Conservation (phyloP, 2,329 filamentous ascomycete species). For the Fusarium solani-melongenae region DNA sequence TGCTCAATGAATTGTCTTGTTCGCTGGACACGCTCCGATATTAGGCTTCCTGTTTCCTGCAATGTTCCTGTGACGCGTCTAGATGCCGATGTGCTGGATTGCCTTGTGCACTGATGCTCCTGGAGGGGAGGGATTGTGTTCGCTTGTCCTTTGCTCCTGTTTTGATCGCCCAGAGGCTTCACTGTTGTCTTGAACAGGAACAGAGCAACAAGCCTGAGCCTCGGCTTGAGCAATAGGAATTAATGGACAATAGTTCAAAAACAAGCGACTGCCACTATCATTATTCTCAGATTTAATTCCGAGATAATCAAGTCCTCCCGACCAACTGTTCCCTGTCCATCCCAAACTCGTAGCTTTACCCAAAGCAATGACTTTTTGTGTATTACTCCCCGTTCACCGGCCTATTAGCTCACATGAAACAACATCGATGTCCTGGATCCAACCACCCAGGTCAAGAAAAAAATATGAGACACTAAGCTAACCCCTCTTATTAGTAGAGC, state of each 20-base stretch:
- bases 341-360: conserved; percentile 1
- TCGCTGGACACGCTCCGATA: conserved; percentile 29
- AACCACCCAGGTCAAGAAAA: too few species aligned
- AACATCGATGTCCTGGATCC: background rate
- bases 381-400: background rate
- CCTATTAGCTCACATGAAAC: background rate
- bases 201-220: background rate
- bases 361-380: background rate
- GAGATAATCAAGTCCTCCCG: background rate
- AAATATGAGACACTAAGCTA: too few species aligned
- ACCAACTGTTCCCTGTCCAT: background rate
- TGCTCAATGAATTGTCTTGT: conserved; percentile 39
- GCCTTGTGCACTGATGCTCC: background rate
- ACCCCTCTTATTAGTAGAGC: too few species aligned
- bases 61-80: conserved; percentile 1
- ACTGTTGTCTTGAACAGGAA: background rate
- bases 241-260: background rate
- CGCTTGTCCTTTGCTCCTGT: background rate
- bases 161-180: background rate
- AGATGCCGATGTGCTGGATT: background rate
- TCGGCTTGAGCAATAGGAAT: background rate
- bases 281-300: background rate
- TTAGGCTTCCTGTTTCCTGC: background rate
- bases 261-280: background rate
- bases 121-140: background rate